phyloP scores from a whole-genome alignment of 2,329 filamentous ascomycete genomes.

The Aspergillus sp. region DNA sequence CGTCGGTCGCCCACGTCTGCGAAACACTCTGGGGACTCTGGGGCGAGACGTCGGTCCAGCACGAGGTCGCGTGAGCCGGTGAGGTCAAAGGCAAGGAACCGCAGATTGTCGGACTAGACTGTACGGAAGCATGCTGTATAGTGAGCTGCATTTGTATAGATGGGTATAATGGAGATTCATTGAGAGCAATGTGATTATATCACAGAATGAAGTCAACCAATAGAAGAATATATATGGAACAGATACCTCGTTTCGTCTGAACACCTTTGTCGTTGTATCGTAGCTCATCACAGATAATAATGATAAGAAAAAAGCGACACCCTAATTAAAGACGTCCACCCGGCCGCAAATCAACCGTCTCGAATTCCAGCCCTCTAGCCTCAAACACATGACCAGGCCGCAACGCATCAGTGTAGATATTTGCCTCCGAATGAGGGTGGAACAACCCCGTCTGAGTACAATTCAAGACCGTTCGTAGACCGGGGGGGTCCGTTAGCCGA shows the following conservation, averaged over 20 bases:
- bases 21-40: constrained; percentile 11
- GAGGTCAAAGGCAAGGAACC: not conserved
- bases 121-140: not conserved
- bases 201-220: too few relatives aligned
- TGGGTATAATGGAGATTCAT: too few relatives aligned
- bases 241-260: not conserved
- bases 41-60: constrained; percentile 9
- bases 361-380: constrained; percentile 56
- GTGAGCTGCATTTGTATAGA: not conserved
- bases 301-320: not conserved
- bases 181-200: too few relatives aligned
- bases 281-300: not conserved
- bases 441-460: constrained; percentile 75
- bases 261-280: not conserved
- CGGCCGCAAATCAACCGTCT: constrained; percentile 54
- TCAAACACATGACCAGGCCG: constrained; percentile 66
- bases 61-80: not conserved
- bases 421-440: constrained; percentile 63
- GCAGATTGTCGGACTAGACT: not conserved
- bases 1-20: constrained; percentile 12
- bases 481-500: constrained; percentile 84
- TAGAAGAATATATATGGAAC: too few relatives aligned
- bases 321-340: not conserved
- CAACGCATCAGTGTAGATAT: constrained; percentile 69
- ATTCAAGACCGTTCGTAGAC: constrained; percentile 71